Conservation (phyloP, 2,329 filamentous ascomycete species). For the Colletotrichum neosansevieriae region DNA sequence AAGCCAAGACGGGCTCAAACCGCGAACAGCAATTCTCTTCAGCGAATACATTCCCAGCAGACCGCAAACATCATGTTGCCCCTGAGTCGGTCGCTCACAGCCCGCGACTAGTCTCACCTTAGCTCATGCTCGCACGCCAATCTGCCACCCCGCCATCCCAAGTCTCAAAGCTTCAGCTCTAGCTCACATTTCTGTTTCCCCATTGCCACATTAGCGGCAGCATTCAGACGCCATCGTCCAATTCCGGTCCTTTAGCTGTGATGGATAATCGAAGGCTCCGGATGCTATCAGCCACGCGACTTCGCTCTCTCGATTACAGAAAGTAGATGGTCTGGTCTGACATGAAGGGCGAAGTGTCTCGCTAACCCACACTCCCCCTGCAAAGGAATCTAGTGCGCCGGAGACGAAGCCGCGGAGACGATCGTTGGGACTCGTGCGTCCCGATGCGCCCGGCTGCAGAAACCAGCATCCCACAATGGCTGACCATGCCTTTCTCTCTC, state of each 20-base stretch:
- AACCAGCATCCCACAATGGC: neutral
- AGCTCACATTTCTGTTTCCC: neutral
- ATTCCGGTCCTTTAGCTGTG: neutral
- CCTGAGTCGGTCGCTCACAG: constrained; percentile 21
- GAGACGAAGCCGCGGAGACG: neutral
- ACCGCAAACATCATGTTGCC: constrained; percentile 19
- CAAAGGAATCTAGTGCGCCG: neutral
- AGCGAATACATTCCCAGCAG: neutral
- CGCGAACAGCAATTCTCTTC: constrained; percentile 9
- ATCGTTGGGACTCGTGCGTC: constrained; percentile 1
- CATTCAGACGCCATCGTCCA: neutral
- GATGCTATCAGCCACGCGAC: neutral
- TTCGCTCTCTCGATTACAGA: neutral
- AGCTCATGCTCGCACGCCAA: neutral
- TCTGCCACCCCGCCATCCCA: neutral
- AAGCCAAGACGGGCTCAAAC: neutral
- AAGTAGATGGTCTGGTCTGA: constrained; percentile 8
- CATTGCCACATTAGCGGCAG: neutral
- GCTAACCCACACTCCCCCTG: neutral
- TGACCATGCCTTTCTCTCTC: neutral
- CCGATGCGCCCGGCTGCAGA: constrained; percentile 9
- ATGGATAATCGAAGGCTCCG: neutral
- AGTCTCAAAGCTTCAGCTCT: constrained; percentile 5
- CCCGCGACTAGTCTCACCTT: constrained; percentile 17
- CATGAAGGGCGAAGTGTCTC: neutral